These are phyloP conservation scores for Aureobasidium sp. DNA, from an alignment of 2,329 filamentous ascomycete species.

Conservation along the genomic window DNA sequence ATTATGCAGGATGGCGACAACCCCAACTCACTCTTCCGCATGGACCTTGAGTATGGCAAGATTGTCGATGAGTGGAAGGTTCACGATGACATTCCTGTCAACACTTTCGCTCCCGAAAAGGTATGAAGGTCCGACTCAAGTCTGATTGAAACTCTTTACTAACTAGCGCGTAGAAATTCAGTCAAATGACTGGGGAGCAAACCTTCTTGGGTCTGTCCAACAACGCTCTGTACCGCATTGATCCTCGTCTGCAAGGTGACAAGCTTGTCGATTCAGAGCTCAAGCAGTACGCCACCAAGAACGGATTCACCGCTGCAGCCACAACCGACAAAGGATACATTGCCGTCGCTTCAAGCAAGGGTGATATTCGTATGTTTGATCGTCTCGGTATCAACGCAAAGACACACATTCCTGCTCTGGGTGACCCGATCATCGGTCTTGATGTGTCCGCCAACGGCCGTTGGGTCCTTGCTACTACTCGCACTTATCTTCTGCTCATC, in stretches of 20 bases:
- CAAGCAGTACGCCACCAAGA: conserved; percentile 95
- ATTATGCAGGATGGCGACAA: conserved; percentile 76
- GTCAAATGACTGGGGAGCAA: conserved; percentile 91
- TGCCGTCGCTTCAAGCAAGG: conserved; percentile 94
- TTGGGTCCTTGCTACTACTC: conserved; percentile 90
- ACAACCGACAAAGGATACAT: conserved; percentile 97
- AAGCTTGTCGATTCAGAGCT: conserved; percentile 90
- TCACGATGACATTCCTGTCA: conserved; percentile 89
- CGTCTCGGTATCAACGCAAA: conserved; percentile 95
- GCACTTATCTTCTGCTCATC: conserved; percentile 88
- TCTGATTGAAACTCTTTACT: conserved; percentile 12
- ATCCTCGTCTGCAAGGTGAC: conserved; percentile 79
- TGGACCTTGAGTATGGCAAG: conserved; percentile 97
- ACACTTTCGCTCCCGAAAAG: conserved; percentile 86
- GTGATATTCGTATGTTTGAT: conserved; percentile 93
- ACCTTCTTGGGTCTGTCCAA: conserved; percentile 89
- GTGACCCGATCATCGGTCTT: conserved; percentile 87
- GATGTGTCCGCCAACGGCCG: conserved; percentile 93
- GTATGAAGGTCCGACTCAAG: conserved; percentile 32
- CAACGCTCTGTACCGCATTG: conserved; percentile 88
- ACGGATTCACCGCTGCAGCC: conserved; percentile 88
- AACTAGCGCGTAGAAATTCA: conserved; percentile 63
- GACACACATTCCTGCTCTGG: conserved; percentile 89
- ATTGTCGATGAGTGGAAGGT: conserved; percentile 98
- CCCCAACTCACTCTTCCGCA: conserved; percentile 85